Conservation (phyloP, 495 filamentous ascomycete species). For the Aspergillus homomorphus region DNA sequence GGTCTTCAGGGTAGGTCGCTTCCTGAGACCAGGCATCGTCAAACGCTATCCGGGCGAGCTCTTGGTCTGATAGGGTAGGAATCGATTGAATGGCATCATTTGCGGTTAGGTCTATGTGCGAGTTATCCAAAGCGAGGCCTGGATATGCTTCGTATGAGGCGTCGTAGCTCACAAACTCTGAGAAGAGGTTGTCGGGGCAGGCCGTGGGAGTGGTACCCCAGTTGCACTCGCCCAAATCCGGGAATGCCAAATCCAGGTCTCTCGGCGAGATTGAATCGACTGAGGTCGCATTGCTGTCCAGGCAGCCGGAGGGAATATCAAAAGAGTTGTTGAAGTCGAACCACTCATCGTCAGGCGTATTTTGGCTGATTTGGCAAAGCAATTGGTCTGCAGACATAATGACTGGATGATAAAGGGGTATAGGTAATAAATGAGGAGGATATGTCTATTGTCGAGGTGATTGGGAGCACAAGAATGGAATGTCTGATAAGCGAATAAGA, state of each 20-base stretch:
- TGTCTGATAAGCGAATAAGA: conserved; percentile 3
- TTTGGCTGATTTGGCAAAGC: conserved; percentile 23
- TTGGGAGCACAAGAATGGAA: background rate
- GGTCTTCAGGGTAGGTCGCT: conserved; percentile 11
- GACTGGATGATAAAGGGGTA: background rate
- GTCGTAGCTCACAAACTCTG: conserved; percentile 30
- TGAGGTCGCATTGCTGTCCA: conserved; percentile 33
- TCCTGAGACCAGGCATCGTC: conserved; percentile 20
- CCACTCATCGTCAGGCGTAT: conserved; percentile 31
- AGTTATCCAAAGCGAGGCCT: conserved; percentile 19
- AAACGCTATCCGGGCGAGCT: conserved; percentile 8
- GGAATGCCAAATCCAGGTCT: conserved; percentile 30
- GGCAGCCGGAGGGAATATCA: conserved; percentile 31
- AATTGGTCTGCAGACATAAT: conserved; percentile 24
- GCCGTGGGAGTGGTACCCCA: conserved; percentile 23
- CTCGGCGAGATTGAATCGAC: conserved; percentile 34
- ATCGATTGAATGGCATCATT: conserved; percentile 21
- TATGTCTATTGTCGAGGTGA: background rate
- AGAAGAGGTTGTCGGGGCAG: conserved; percentile 24
- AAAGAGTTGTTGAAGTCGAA: conserved; percentile 41
- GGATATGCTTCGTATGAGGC: conserved; percentile 21
- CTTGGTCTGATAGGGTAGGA: conserved; percentile 7
- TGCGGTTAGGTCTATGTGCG: conserved; percentile 25
- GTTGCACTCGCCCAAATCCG: conserved; percentile 22
- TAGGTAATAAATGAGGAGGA: no score